phyloP scores from a whole-genome alignment of 176 grass and related monocot genomes.

The Urochloa ruziziensis region DNA sequence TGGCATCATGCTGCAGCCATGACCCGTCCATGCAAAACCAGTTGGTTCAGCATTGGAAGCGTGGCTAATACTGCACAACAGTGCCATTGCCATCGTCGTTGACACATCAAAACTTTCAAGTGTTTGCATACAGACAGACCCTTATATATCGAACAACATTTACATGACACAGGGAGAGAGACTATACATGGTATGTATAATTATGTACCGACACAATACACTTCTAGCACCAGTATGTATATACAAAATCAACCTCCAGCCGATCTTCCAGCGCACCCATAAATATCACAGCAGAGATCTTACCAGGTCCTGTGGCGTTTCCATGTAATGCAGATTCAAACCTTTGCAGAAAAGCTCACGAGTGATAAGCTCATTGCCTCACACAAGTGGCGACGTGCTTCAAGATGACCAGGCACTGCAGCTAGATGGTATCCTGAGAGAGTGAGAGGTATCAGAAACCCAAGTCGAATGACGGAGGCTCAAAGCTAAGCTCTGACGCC shows the following conservation, averaged over 20 bases:
- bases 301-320: not conserved
- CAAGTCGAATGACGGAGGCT: constrained; percentile 55
- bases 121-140: not conserved
- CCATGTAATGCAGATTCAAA: not conserved
- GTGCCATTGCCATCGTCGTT: not conserved
- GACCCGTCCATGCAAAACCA: not conserved
- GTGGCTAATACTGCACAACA: not conserved
- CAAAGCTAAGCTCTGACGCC: constrained; percentile 32
- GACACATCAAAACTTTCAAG: not conserved
- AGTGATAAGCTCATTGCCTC: not conserved
- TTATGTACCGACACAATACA: not conserved
- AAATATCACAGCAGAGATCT: not conserved
- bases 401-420: not conserved
- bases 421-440: constrained; percentile 10
- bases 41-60: not conserved
- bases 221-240: not conserved
- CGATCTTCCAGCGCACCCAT: not conserved
- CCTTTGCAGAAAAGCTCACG: not conserved
- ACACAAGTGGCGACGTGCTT: not conserved
- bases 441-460: constrained; percentile 28
- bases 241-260: not conserved
- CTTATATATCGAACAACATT: constrained; percentile 16
- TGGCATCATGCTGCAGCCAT: not conserved
- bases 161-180: not conserved
- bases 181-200: constrained; percentile 15